Percentiles rank a stretch among this genome's conserved stretches.
These are phyloP conservation scores for Ascochyta clinopodiicola DNA, from an alignment of 2,329 filamentous ascomycete genomes.

Conservation along the genomic window DNA sequence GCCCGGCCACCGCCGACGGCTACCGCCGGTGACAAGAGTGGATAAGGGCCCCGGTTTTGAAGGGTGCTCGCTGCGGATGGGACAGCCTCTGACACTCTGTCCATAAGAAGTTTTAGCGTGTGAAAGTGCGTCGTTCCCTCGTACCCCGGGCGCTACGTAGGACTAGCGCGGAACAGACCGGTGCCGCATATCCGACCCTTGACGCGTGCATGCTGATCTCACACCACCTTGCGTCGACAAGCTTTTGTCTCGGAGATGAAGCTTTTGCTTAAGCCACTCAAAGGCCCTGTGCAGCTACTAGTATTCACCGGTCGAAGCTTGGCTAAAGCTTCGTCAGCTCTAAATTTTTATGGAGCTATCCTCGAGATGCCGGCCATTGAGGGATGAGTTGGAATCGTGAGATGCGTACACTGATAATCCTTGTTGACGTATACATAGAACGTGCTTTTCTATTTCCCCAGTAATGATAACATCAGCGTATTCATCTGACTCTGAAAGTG, in stretches of 20 bases:
- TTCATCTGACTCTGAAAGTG: background rate
- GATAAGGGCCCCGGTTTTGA: too few species aligned
- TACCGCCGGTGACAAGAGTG: too few species aligned
- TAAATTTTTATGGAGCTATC: background rate
- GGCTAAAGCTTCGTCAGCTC: slow-evolving; percentile 10
- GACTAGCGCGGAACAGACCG: slow-evolving; percentile 2
- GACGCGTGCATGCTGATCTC: slow-evolving; percentile 4
- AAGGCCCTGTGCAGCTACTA: background rate
- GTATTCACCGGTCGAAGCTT: slow-evolving; percentile 5
- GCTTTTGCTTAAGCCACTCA: slow-evolving; percentile 2
- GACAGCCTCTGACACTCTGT: background rate
- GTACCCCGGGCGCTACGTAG: background rate
- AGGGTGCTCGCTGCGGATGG: background rate
- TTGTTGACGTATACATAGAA: background rate
- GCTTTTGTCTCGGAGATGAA: slow-evolving; percentile 12
- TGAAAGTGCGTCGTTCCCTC: background rate
- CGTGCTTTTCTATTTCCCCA: background rate
- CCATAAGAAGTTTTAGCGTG: background rate
- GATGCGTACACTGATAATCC: background rate
- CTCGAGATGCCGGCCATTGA: background rate
- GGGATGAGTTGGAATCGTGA: background rate
- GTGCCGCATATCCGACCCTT: slow-evolving; percentile 13
- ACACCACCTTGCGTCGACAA: slow-evolving; percentile 12
- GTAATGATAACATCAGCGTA: background rate
- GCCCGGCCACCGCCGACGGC: too few species aligned